phyloP scores from a whole-genome alignment of 2,329 filamentous ascomycete genomes.

The Sporothrix euskadiensis region DNA sequence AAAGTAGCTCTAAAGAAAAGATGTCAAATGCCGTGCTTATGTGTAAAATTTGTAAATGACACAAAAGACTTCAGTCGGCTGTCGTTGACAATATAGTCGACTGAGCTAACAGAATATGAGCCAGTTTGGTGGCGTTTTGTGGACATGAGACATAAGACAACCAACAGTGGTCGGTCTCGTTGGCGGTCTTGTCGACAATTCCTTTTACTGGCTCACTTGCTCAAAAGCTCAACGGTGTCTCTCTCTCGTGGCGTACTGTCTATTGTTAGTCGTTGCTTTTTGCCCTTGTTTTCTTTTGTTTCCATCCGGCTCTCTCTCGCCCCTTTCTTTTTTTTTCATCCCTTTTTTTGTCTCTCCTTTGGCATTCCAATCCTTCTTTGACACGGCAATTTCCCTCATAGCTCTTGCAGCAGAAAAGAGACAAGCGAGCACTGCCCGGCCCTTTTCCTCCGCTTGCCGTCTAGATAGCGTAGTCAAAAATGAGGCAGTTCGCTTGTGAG shows the following conservation, averaged over 20 bases:
- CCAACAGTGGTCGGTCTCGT: not conserved
- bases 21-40: not conserved
- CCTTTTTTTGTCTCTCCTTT: not conserved
- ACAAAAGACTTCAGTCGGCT: not conserved
- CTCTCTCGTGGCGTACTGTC: not conserved
- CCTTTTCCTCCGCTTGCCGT: not conserved
- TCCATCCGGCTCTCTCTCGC: not conserved
- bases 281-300: not conserved
- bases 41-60: not conserved
- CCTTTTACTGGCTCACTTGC: not conserved
- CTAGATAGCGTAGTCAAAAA: not conserved
- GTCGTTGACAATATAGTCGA: not conserved
- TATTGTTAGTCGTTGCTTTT: not conserved
- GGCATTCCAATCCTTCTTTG: not conserved
- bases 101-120: not conserved
- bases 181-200: not conserved
- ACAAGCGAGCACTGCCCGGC: not conserved
- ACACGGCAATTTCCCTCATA: not conserved
- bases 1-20: no score
- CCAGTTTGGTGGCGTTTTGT: not conserved
- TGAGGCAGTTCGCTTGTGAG: not conserved
- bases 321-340: not conserved
- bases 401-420: not conserved
- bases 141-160: not conserved
- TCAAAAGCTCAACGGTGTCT: not conserved